phyloP scores from a whole-genome alignment of 768 basidiomycete genomes.

The Rhodosporidiobolus odoratus region DNA sequence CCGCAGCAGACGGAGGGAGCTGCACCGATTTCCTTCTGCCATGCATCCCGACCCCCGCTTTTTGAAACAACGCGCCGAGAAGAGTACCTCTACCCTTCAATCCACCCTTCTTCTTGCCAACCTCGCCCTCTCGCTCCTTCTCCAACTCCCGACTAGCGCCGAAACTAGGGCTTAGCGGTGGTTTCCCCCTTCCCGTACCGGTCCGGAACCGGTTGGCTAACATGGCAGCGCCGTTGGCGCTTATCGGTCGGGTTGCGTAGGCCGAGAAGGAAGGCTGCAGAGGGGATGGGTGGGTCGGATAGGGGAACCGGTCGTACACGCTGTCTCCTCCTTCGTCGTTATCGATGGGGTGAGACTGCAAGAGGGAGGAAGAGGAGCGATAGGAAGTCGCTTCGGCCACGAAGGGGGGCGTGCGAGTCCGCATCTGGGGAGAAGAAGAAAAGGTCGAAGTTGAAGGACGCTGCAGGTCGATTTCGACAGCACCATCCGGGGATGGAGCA shows the following conservation, averaged over 20 bases:
- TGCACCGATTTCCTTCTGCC: no score
- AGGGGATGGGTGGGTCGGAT: not conserved
- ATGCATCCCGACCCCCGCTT: not conserved
- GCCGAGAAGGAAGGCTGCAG: not conserved
- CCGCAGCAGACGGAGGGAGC: no score
- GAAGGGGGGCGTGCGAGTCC: not conserved
- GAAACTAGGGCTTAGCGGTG: not conserved
- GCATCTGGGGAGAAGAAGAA: not conserved
- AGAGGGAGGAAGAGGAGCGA: not conserved
- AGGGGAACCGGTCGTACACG: not conserved
- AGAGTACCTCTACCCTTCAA: no score
- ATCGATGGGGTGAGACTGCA: not conserved
- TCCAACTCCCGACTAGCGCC: no score
- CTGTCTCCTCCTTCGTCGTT: not conserved
- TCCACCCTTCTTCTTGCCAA: no score
- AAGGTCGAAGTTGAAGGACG: not conserved
- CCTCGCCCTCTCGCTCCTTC: no score
- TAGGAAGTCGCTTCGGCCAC: slow-evolving; percentile 12
- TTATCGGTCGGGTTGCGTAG: not conserved
- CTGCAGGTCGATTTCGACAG: not conserved
- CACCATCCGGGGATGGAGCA: no score
- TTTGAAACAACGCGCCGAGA: no score
- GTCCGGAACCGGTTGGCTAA: not conserved
- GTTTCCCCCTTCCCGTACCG: not conserved
- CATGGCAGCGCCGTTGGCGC: not conserved